Percentiles rank a stretch among this genome's conserved stretches.
These are phyloP conservation scores for Aspergillus viridinutans DNA, from an alignment of 2,329 filamentous ascomycete genomes.

Conservation along the genomic window DNA sequence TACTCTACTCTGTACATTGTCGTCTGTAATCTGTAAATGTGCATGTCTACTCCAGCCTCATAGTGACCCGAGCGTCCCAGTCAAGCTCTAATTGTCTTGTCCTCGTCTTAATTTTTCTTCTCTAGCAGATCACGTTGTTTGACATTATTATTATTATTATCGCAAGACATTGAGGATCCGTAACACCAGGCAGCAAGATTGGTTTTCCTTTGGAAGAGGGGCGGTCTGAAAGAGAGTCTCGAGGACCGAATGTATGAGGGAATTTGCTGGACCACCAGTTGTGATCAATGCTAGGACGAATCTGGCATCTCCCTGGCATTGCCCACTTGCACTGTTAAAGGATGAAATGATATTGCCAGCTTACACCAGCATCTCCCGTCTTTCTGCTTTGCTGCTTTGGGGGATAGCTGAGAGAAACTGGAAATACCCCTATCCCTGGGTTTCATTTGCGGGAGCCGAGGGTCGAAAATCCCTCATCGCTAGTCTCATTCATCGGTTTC, in stretches of 20 bases:
- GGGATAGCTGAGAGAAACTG: not conserved
- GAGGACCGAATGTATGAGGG: conserved; percentile 17
- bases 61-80: conserved; percentile 11
- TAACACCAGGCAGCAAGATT: not conserved
- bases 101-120: not conserved
- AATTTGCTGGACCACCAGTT: conserved; percentile 16
- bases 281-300: conserved; percentile 12
- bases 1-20: not conserved
- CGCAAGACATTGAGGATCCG: not conserved
- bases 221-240: not conserved
- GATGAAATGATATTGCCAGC: not conserved
- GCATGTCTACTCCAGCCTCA: conserved; percentile 5
- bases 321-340: not conserved
- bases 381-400: not conserved
- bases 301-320: conserved; percentile 12
- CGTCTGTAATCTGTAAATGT: no score
- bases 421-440: not conserved
- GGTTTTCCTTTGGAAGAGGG: not conserved
- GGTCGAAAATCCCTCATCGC: not conserved
- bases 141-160: not conserved
- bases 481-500: not conserved
- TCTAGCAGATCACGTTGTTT: not conserved
- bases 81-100: not conserved
- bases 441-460: not conserved
- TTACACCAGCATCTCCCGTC: not conserved